Percentiles rank a stretch among this genome's conserved stretches.
These are phyloP conservation scores for Naegleria fowleri DNA, from an alignment of 208 protist species.

Conservation along the genomic window DNA sequence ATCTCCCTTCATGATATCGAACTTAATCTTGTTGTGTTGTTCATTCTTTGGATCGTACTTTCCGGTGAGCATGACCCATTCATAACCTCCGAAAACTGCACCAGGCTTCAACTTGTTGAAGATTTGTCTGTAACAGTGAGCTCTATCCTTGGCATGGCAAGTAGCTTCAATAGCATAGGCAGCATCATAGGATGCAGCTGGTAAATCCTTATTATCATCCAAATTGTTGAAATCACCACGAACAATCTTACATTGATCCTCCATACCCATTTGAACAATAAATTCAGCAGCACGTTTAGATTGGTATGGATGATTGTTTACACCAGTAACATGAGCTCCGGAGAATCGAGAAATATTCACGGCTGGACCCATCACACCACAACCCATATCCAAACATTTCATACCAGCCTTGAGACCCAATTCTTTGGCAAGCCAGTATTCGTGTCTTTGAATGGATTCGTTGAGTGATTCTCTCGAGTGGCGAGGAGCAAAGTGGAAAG, in stretches of 20 bases:
- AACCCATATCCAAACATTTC: slow-evolving; percentile 53
- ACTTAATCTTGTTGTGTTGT: slow-evolving; percentile 73
- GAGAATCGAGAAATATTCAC: slow-evolving; percentile 88
- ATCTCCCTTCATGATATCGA: slow-evolving; percentile 87
- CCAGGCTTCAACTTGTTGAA: slow-evolving; percentile 86
- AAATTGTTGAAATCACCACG: slow-evolving; percentile 90
- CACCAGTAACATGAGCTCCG: slow-evolving; percentile 79
- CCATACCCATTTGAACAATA: slow-evolving; percentile 60
- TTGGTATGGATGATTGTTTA: slow-evolving; percentile 97
- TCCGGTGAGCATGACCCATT: slow-evolving; percentile 85
- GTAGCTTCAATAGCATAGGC: slow-evolving; percentile 93
- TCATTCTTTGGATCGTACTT: slow-evolving; percentile 80
- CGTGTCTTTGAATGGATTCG: slow-evolving; percentile 83
- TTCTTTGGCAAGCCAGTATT: slow-evolving; percentile 81
- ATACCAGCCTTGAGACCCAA: slow-evolving; percentile 72
- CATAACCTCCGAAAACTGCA: slow-evolving; percentile 81
- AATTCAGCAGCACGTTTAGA: slow-evolving; percentile 71
- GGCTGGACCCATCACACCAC: slow-evolving; percentile 89
- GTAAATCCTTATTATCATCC: slow-evolving; percentile 37
- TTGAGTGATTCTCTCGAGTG: slow-evolving; percentile 74
- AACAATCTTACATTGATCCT: slow-evolving; percentile 64
- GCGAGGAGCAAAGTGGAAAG: slow-evolving; percentile 86
- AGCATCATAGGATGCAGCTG: slow-evolving; percentile 80
- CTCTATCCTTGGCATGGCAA: slow-evolving; percentile 87
- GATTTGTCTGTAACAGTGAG: slow-evolving; percentile 81